Percentiles rank a stretch among this genome's conserved stretches.
phyloP scores from a whole-genome alignment of 1,284 basidiomycete genomes.

The Neolentinus lepideus region DNA sequence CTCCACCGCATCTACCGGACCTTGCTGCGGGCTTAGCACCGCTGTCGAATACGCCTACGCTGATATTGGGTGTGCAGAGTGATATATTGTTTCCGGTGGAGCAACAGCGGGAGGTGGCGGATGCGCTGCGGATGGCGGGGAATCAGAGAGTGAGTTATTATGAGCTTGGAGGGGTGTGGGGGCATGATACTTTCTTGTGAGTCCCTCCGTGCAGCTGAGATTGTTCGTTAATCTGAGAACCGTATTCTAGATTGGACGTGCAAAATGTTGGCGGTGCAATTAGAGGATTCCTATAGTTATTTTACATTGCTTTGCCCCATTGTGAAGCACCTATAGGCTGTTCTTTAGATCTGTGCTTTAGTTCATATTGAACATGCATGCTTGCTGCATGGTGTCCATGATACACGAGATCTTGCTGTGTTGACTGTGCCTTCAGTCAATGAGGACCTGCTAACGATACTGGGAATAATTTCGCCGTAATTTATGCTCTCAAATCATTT shows the following conservation, averaged over 20 bases:
- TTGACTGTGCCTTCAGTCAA: too few relatives aligned
- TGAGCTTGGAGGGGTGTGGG: constrained; percentile 97
- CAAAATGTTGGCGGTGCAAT: constrained; percentile 77
- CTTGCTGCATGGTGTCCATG: background rate
- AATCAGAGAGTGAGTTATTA: constrained; percentile 90
- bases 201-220: constrained; percentile 14
- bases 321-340: background rate
- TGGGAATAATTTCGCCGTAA: background rate
- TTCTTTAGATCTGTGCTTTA: too few relatives aligned
- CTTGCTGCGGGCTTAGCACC: constrained; percentile 81
- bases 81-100: constrained; percentile 98
- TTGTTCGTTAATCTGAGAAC: background rate
- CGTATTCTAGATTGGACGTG: constrained; percentile 50
- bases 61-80: constrained; percentile 93
- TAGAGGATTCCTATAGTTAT: constrained; percentile 60
- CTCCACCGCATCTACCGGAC: constrained; percentile 71
- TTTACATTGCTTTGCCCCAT: too few relatives aligned
- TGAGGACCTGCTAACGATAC: too few relatives aligned
- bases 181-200: constrained; percentile 92
- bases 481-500: background rate
- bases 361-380: background rate
- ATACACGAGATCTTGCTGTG: background rate
- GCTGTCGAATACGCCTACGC: constrained; percentile 71
- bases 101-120: constrained; percentile 93
- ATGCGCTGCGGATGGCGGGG: constrained; percentile 86